A percentile compares a stretch with the other conserved stretches of the same genome.
Conservation (phyloP, 352 stramenopile species). For the Globisporangium emineosum region DNA sequence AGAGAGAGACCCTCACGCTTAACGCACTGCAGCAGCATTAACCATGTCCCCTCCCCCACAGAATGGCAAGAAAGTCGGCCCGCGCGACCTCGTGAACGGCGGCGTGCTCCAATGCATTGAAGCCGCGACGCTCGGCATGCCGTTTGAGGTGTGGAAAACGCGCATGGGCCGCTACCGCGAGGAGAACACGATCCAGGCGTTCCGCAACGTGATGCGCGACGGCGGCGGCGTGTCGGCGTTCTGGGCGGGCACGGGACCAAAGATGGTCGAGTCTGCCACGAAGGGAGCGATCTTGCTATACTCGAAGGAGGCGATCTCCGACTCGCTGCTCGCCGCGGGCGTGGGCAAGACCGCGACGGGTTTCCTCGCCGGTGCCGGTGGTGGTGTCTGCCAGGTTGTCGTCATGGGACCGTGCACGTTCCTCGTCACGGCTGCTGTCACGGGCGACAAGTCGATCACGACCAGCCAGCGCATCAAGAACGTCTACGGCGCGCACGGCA, state of each 20-base stretch:
- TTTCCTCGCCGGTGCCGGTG: constrained; percentile 79
- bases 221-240: constrained; percentile 80
- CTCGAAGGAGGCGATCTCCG: constrained; percentile 86
- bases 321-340: constrained; percentile 73
- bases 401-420: constrained; percentile 91
- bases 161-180: constrained; percentile 88
- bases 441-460: constrained; percentile 86
- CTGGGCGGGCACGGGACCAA: constrained; percentile 86
- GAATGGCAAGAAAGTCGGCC: constrained; percentile 78
- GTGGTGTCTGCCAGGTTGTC: constrained; percentile 86
- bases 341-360: constrained; percentile 64
- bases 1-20: constrained; percentile 3
- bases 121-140: constrained; percentile 87
- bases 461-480: constrained; percentile 80
- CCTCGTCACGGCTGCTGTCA: constrained; percentile 88
- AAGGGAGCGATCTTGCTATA: constrained; percentile 90
- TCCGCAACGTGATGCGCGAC: constrained; percentile 87
- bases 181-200: constrained; percentile 79
- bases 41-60: constrained; percentile 51
- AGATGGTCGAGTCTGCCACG: constrained; percentile 90
- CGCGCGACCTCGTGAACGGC: constrained; percentile 76
- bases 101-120: constrained; percentile 87
- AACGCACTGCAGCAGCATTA: constrained; percentile 17
- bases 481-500: constrained; percentile 78
- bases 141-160: constrained; percentile 93